Base-by-base conservation (phyloP, 768 basidiomycete genomes). In the Pleurotus platypus region DNA sequence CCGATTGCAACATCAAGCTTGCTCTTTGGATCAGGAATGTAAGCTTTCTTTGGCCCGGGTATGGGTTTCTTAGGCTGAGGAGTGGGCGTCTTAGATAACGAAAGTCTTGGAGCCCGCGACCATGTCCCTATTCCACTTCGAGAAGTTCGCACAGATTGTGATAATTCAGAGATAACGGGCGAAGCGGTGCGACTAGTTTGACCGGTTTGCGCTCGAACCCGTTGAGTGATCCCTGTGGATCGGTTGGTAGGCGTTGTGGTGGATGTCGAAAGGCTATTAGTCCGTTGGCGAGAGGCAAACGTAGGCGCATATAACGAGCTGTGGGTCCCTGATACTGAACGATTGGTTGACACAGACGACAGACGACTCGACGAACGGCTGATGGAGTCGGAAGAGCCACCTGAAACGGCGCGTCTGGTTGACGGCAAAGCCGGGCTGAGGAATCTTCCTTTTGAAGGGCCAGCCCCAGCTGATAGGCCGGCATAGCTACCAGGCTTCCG, bases 1-100 rank as follows among this genome's bases (percentile, higher is more conserved):
- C 93, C 94, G 49, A 98, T 92, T 5, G 93, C 94, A 39, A 96
- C 84, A 66, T 98, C 94, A 4, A 98, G 79, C 67, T 92, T 92
- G 72, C 82, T 93, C 72, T 90, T 87, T n/a, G 92, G 89, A 68
- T 97, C 86, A 2, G 95, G 83, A 42, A 94, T 75, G 61, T 97
- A 98, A 12, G 82, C 80, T 67, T 86, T 90, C 68, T 82, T 79
- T 15, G 75, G 69, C 7, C 70, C 66, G n/a, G 69, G 61, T 12
- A 63, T 61, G 66, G 61, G 62, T 13, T 66, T 60, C 60, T 72
- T 80, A 49, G 73, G 75, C 35, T 72, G 72, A 6, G 85, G 84
- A 13, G 84, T 81, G 35, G 76, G 72, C 37, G 63, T 62, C 51
- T 71, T 74, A 15, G 76, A 75, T 56, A 76, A 71, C 0, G 90